A percentile compares a stretch with the other conserved stretches of the same genome.
Evolutionary conservation across 306 rosid species (phyloP).

Genomic region (Vigna mungo): DNA sequence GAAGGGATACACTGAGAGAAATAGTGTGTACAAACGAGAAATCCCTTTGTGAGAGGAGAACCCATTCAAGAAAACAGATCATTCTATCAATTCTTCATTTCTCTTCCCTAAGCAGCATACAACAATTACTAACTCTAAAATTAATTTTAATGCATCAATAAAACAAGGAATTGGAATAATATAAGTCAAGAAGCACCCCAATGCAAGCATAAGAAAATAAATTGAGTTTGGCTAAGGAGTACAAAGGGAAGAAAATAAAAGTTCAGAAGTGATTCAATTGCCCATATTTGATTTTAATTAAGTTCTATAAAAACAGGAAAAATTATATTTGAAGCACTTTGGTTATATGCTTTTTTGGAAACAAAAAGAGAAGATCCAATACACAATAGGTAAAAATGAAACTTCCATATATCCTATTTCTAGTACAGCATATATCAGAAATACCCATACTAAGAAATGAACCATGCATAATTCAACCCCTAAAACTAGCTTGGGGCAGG

Average conservation of each 20-base stretch:
- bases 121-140: not conserved
- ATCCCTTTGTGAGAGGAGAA: not conserved
- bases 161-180: not conserved
- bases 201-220: slow-evolving; percentile 2
- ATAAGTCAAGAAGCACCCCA: slow-evolving; percentile 2
- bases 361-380: slow-evolving; percentile 21
- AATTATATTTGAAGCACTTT: slow-evolving; percentile 8
- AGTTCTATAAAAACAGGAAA: slow-evolving; percentile 27
- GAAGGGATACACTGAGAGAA: not conserved
- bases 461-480: not conserved
- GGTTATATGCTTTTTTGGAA: not conserved
- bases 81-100: not conserved
- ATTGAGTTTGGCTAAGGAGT: not conserved
- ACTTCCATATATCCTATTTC: slow-evolving; percentile 6
- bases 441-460: not conserved
- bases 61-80: not conserved
- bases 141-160: not conserved
- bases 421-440: not conserved
- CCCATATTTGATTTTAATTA: not conserved
- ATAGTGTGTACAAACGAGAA: not conserved
- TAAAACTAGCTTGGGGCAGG: not conserved
- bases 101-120: not conserved
- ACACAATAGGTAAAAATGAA: slow-evolving; percentile 17
- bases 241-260: not conserved
- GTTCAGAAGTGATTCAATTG: slow-evolving; percentile 8